Percentiles rank a stretch among this genome's conserved stretches.
Evolutionary conservation across 1,284 basidiomycete species (phyloP).

Genomic region (Puccinia novopanici): DNA sequence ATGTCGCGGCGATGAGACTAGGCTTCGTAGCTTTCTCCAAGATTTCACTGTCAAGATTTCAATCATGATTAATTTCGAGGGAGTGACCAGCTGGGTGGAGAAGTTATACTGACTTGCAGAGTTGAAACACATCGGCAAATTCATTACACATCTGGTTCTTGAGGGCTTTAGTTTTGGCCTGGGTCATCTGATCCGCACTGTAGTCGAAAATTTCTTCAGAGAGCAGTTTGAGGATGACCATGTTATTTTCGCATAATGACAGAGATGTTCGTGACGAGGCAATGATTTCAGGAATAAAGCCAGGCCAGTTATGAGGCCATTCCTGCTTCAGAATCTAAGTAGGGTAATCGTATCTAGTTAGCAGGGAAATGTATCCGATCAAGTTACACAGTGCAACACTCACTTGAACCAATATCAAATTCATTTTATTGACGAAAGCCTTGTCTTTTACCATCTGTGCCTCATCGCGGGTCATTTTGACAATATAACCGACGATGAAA

Average conservation of each 20-base stretch:
- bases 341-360: background rate
- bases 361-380: background rate
- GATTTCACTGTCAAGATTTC: constrained; percentile 72
- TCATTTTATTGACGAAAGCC: constrained; percentile 94
- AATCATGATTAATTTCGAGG: constrained; percentile 64
- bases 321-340: constrained; percentile 93
- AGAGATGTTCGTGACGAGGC: constrained; percentile 95
- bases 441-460: constrained; percentile 83
- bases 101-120: constrained; percentile 45
- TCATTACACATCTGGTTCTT: constrained; percentile 98
- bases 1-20: constrained; percentile 88
- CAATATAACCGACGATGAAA: constrained; percentile 90
- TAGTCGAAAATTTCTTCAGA: constrained; percentile 99
- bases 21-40: constrained; percentile 97
- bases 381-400: background rate
- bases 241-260: constrained; percentile 98
- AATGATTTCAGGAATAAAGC: constrained; percentile 95
- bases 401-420: constrained; percentile 84
- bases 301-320: constrained; percentile 99
- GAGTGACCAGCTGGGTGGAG: constrained; percentile 61
- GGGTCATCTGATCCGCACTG: constrained; percentile 98
- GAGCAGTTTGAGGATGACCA: constrained; percentile 95
- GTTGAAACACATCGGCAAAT: constrained; percentile 70
- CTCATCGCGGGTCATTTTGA: constrained; percentile 89
- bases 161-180: constrained; percentile 93